A percentile compares a stretch with the other conserved stretches of the same genome.
phyloP scores from a whole-genome alignment of 2,329 filamentous ascomycete genomes.

The Pseudocercospora eumusae region DNA sequence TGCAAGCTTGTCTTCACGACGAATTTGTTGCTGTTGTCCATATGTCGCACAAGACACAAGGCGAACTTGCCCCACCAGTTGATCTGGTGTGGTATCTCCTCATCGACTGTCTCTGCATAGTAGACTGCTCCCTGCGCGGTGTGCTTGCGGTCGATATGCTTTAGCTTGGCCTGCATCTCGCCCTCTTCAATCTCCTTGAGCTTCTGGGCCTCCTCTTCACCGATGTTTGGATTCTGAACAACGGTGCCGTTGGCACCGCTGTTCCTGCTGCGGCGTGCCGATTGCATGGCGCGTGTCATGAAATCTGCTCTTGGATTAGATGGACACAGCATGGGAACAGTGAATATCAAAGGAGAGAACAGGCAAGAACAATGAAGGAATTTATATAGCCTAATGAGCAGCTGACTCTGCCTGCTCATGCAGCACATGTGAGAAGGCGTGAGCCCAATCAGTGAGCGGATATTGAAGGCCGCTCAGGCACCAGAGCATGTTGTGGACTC shows the following conservation, averaged over 20 bases:
- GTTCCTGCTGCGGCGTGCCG: slow-evolving; percentile 20
- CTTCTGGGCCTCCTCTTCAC: slow-evolving; percentile 28
- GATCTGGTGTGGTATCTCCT: slow-evolving; percentile 35
- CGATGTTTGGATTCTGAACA: slow-evolving; percentile 29
- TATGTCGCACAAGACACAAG: slow-evolving; percentile 27
- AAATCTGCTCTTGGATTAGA: slow-evolving; percentile 3
- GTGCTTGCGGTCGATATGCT: slow-evolving; percentile 34
- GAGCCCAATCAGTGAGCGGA: not conserved
- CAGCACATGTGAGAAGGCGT: not conserved
- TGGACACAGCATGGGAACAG: not conserved
- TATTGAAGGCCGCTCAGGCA: not conserved
- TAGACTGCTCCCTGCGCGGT: slow-evolving; percentile 34
- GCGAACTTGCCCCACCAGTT: slow-evolving; percentile 34
- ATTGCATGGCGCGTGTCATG: slow-evolving; percentile 29
- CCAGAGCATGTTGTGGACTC: not conserved
- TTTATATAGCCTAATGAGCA: not conserved
- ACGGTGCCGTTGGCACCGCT: slow-evolving; percentile 15
- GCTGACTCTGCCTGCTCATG: slow-evolving; percentile 9
- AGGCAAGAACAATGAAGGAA: not conserved
- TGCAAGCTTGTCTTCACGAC: slow-evolving; percentile 31
- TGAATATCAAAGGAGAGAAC: not conserved
- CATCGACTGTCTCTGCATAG: slow-evolving; percentile 34
- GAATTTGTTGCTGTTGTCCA: slow-evolving; percentile 23
- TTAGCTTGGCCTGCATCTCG: slow-evolving; percentile 32
- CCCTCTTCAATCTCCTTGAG: slow-evolving; percentile 34